phyloP scores from a whole-genome alignment of 1,284 basidiomycete genomes.

The Pseudozyma pruni region DNA sequence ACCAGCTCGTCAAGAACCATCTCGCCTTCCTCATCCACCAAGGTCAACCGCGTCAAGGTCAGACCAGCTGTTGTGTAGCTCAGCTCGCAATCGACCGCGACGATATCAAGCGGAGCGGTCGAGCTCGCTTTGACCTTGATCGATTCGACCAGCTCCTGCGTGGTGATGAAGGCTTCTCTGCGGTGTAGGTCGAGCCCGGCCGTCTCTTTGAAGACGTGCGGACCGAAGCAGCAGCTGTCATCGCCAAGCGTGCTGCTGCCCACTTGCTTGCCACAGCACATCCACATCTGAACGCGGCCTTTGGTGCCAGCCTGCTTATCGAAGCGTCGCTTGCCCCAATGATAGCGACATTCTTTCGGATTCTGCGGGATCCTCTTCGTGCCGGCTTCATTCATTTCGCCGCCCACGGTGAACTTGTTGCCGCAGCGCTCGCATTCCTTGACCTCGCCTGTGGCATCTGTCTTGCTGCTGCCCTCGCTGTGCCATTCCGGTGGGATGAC shows the following conservation, averaged over 20 bases:
- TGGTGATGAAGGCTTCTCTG: conserved; percentile 55
- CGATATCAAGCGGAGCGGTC: conserved; percentile 44
- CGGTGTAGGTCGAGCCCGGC: conserved; percentile 46
- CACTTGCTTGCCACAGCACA: conserved; percentile 57
- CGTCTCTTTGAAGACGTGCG: conserved; percentile 66
- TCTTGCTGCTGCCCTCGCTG: conserved; percentile 39
- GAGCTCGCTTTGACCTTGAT: conserved; percentile 2
- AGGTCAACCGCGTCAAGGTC: conserved; percentile 58
- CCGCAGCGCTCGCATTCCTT: conserved; percentile 60
- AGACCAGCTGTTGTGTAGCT: conserved; percentile 63
- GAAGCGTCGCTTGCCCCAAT: conserved; percentile 55
- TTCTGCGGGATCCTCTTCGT: conserved; percentile 32
- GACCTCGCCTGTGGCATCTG: conserved; percentile 48
- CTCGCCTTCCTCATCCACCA: conserved; percentile 59
- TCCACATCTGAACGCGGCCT: conserved; percentile 54
- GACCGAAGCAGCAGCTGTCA: conserved; percentile 56
- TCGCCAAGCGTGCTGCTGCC: conserved; percentile 49
- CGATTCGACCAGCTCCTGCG: conserved; percentile 28
- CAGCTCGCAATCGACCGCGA: conserved; percentile 65
- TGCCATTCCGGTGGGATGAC: conserved; percentile 45
- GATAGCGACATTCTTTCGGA: conserved; percentile 55
- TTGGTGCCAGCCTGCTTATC: conserved; percentile 34
- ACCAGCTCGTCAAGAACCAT: conserved; percentile 60
- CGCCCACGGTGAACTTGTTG: conserved; percentile 51
- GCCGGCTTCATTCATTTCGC: conserved; percentile 35